Percentiles rank a stretch among this genome's conserved stretches.
phyloP scores from a whole-genome alignment of 2,329 filamentous ascomycete species.

The Verticillium alfalfae region DNA sequence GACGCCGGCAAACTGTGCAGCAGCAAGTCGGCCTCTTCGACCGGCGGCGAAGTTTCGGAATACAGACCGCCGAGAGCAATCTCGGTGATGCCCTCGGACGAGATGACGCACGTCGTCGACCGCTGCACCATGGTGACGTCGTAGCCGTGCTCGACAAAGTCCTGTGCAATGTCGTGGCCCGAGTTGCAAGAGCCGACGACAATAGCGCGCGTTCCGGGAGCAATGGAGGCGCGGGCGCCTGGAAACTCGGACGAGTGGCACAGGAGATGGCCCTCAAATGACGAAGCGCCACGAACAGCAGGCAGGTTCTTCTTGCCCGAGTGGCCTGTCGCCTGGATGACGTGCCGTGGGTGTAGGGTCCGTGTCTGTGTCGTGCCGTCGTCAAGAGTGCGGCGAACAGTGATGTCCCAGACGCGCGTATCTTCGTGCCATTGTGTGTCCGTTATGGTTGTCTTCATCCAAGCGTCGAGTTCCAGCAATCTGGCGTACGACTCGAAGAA shows the following conservation, averaged over 20 bases:
- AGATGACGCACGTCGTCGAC: constrained; percentile 59
- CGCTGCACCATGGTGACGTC: constrained; percentile 67
- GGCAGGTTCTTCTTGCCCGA: constrained; percentile 60
- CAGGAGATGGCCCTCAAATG: constrained; percentile 51
- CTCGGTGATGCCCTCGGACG: constrained; percentile 45
- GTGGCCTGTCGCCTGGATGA: constrained; percentile 65
- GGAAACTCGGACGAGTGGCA: constrained; percentile 54
- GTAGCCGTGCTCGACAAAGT: constrained; percentile 62
- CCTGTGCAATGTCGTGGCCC: constrained; percentile 63
- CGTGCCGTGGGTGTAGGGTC: constrained; percentile 54
- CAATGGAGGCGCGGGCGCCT: constrained; percentile 39
- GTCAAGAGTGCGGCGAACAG: constrained; percentile 35
- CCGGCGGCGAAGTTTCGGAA: constrained; percentile 48
- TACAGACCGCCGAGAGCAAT: constrained; percentile 48
- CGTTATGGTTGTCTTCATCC: constrained; percentile 45
- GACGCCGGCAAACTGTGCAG: constrained; percentile 52
- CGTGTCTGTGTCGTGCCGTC: constrained; percentile 43
- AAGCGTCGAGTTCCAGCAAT: constrained; percentile 59
- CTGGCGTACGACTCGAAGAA: constrained; percentile 60
- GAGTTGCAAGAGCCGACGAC: constrained; percentile 67
- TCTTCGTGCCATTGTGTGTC: constrained; percentile 40
- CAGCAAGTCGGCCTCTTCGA: constrained; percentile 61
- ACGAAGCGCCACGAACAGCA: constrained; percentile 41
- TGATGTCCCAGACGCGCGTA: constrained; percentile 49
- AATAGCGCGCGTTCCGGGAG: constrained; percentile 52